Conservation (phyloP, 768 basidiomycete species). For the Rhizopogon rudus region DNA sequence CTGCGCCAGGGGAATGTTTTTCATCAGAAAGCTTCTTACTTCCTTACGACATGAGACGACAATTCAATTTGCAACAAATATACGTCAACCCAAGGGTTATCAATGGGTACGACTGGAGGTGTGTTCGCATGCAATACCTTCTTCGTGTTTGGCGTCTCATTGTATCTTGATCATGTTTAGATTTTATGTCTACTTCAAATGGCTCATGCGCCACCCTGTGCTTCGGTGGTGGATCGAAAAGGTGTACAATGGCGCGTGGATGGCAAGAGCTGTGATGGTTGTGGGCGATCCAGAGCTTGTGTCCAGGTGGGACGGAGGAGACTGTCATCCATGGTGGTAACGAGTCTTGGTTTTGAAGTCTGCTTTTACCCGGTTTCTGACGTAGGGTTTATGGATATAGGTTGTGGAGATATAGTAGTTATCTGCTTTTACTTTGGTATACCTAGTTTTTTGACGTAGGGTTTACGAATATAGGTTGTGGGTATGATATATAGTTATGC, state of each 20-base stretch:
- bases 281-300: constrained; percentile 27
- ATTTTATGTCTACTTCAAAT: constrained; percentile 31
- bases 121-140: background rate
- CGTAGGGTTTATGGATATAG: background rate
- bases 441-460: too few species aligned
- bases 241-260: constrained; percentile 32
- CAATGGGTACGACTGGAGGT: constrained; percentile 34
- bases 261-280: constrained; percentile 31
- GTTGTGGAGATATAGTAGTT: constrained; percentile 15
- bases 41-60: constrained; percentile 39
- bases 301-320: constrained; percentile 7
- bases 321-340: constrained; percentile 8
- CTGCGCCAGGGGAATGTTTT: constrained; percentile 26
- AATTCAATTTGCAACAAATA: constrained; percentile 32
- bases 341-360: background rate
- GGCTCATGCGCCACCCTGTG: constrained; percentile 31
- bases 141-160: background rate
- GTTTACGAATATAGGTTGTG: too few species aligned
- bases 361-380: background rate
- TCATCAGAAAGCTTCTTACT: constrained; percentile 37
- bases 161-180: constrained; percentile 3
- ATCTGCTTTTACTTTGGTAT: too few species aligned
- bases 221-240: constrained; percentile 38
- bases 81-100: constrained; percentile 35
- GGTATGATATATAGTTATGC: too few species aligned